Evolutionary conservation across 805 yeast species (phyloP).

Genomic region (Geotrichum ghanense): DNA sequence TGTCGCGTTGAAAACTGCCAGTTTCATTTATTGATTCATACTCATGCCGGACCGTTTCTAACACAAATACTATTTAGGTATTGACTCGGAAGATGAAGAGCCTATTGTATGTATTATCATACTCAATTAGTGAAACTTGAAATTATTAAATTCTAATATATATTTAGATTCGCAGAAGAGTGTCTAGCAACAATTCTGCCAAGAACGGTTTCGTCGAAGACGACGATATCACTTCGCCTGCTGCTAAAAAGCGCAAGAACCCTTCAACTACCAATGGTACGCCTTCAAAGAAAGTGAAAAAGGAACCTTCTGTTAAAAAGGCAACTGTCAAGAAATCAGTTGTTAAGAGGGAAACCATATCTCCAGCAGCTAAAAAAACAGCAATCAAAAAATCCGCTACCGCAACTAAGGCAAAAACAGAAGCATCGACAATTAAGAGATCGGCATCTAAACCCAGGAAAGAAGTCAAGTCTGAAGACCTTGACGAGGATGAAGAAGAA

Average conservation of each 20-base stretch:
- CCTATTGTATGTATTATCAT: background rate
- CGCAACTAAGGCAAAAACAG: slow-evolving; percentile 1
- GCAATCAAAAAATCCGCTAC: background rate
- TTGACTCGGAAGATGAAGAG: background rate
- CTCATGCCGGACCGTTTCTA: background rate
- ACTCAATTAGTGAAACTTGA: too few species aligned
- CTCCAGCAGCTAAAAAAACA: too few species aligned
- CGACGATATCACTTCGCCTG: slow-evolving; percentile 8
- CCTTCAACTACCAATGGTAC: background rate
- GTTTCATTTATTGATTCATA: background rate
- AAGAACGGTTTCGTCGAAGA: background rate
- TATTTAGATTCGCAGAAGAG: background rate
- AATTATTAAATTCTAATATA: too few species aligned
- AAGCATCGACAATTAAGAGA: background rate
- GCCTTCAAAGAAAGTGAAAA: too few species aligned
- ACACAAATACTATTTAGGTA: background rate
- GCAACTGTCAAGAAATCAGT: too few species aligned
- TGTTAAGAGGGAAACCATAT: too few species aligned
- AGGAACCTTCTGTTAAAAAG: slow-evolving; percentile 5
- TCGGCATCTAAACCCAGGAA: slow-evolving; percentile 5
- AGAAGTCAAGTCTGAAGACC: slow-evolving; percentile 7
- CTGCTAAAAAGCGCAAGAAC: background rate
- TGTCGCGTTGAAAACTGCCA: too few species aligned
- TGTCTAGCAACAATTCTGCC: background rate
- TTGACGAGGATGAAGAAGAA: slow-evolving; percentile 44